Evolutionary conservation across 495 filamentous ascomycete species (phyloP).

Genomic region (Neurospora sp.): DNA sequence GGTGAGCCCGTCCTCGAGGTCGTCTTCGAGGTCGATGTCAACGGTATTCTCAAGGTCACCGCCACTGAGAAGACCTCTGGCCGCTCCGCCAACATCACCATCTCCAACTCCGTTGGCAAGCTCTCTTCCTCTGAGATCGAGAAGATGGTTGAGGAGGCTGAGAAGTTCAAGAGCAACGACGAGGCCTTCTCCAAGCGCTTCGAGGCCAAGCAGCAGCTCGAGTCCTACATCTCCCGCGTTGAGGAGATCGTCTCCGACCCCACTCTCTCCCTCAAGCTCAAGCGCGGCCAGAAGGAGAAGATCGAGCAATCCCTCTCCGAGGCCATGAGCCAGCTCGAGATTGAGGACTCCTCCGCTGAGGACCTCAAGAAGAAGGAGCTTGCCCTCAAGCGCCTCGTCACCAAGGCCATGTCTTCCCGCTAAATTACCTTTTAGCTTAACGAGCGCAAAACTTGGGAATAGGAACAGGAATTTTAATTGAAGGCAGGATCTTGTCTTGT

Average conservation of each 20-base stretch:
- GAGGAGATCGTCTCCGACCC: slow-evolving; percentile 98
- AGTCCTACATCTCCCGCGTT: slow-evolving; percentile 97
- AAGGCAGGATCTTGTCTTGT: slow-evolving; percentile 17
- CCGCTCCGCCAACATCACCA: slow-evolving; percentile 97
- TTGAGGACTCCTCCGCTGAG: slow-evolving; percentile 66
- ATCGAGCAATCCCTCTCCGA: slow-evolving; percentile 74
- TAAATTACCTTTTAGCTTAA: slow-evolving; percentile 38
- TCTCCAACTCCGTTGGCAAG: slow-evolving; percentile 99
- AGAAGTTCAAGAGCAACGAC: slow-evolving; percentile 97
- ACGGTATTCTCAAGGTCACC: slow-evolving; percentile 99
- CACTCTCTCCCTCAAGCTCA: slow-evolving; percentile 89
- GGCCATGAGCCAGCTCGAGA: slow-evolving; percentile 40
- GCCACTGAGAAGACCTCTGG: slow-evolving; percentile 98
- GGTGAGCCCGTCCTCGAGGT: slow-evolving; percentile 96
- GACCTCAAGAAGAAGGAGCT: slow-evolving; percentile 99
- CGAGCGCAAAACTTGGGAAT: slow-evolving; percentile 15
- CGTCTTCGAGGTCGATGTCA: slow-evolving; percentile 99
- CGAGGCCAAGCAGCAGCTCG: slow-evolving; percentile 95
- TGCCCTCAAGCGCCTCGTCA: slow-evolving; percentile 92
- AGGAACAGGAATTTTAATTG: slow-evolving; percentile 5
- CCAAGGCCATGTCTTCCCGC: slow-evolving; percentile 89
- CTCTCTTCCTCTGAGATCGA: slow-evolving; percentile 92
- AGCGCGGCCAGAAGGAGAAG: slow-evolving; percentile 98
- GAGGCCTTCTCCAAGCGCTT: slow-evolving; percentile 99
- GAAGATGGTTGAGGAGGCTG: slow-evolving; percentile 92